Evolutionary conservation across 225 moss, liverwort and hornwort species (phyloP).

Genomic region (Polytrichum formosum): DNA sequence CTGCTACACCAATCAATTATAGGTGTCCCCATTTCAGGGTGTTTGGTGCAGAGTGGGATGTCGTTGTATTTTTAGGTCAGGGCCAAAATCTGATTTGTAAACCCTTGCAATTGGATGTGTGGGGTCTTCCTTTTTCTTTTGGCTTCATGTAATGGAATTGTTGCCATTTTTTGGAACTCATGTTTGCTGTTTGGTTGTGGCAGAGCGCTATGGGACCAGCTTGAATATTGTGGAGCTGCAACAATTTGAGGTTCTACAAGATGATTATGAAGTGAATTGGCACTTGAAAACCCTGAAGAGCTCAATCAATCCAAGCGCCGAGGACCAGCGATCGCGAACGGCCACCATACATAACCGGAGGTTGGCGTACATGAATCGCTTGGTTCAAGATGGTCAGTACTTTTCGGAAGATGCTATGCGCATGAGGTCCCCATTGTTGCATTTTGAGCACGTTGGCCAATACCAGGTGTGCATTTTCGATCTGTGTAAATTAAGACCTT

Average conservation of each 20-base stretch:
- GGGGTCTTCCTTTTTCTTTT: not conserved
- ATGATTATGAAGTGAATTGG: conserved; percentile 71
- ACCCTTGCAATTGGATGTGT: not conserved
- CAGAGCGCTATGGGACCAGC: conserved; percentile 65
- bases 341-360: conserved; percentile 59
- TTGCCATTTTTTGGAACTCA: not conserved
- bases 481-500: not conserved
- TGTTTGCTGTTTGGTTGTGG: not conserved
- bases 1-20: too few relatives aligned
- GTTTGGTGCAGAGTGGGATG: conserved; percentile 25
- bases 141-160: not conserved
- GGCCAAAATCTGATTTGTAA: not conserved
- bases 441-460: conserved; percentile 57
- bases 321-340: conserved; percentile 51
- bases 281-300: conserved; percentile 55
- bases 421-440: conserved; percentile 60
- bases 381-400: conserved; percentile 61
- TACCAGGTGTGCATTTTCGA: conserved; percentile 35
- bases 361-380: conserved; percentile 63
- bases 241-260: conserved; percentile 56
- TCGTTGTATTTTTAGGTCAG: conserved; percentile 59
- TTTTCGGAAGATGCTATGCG: conserved; percentile 69
- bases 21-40: too few relatives aligned
- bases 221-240: conserved; percentile 56
- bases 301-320: conserved; percentile 51